Conservation (phyloP, 768 basidiomycete genomes). For the Russula sp. region DNA sequence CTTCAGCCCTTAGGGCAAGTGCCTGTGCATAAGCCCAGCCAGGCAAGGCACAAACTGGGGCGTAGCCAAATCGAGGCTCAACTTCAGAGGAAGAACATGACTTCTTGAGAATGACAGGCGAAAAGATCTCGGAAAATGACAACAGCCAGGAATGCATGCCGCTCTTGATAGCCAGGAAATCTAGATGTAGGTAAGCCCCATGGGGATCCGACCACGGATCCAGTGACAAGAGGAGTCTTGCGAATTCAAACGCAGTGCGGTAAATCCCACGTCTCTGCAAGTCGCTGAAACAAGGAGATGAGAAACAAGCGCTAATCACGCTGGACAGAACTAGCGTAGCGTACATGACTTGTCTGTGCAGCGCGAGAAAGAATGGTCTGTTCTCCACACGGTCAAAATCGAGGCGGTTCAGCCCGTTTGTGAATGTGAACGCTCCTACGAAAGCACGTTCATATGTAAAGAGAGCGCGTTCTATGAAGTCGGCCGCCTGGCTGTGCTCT, state of each 20-base stretch:
- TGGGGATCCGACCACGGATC: conserved; percentile 90
- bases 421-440: conserved; percentile 79
- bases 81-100: conserved; percentile 20
- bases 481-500: conserved; percentile 81
- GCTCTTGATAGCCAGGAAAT: conserved; percentile 77
- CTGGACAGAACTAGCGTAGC: conserved; percentile 28
- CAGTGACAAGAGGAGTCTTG: conserved; percentile 74
- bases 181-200: conserved; percentile 73
- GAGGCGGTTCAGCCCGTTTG: conserved; percentile 71
- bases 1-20: conserved; percentile 47
- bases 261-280: conserved; percentile 84
- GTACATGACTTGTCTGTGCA: conserved; percentile 78
- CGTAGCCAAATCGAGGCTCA: conserved; percentile 27
- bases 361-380: conserved; percentile 82
- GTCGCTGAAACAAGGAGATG: conserved; percentile 41
- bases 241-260: conserved; percentile 87
- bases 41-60: conserved; percentile 46
- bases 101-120: conserved; percentile 18
- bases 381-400: conserved; percentile 92
- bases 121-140: conserved; percentile 51
- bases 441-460: conserved; percentile 92
- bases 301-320: neutral
- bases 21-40: conserved; percentile 73
- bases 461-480: conserved; percentile 86
- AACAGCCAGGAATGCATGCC: conserved; percentile 78